Conservation (phyloP, 306 rosid genomes). For the Luffa aegyptiaca region DNA sequence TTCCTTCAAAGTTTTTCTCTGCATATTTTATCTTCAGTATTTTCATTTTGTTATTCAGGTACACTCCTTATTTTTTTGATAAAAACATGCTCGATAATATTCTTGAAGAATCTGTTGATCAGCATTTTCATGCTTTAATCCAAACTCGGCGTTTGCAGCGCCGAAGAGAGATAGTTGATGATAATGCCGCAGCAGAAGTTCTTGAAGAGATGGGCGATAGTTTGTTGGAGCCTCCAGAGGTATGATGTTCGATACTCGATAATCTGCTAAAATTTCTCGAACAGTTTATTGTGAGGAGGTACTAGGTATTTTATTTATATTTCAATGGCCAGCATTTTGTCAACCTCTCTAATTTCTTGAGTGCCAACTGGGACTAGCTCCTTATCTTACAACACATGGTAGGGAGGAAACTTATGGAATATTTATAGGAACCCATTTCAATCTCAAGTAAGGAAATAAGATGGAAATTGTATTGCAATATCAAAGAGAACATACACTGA, state of each 20-base stretch:
- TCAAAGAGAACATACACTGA: background rate
- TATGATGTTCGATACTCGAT: slow-evolving; percentile 14
- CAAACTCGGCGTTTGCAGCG: slow-evolving; percentile 94
- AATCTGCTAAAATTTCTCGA: background rate
- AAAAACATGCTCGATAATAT: slow-evolving; percentile 89
- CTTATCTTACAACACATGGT: background rate
- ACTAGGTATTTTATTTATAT: background rate
- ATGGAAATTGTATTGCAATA: no score
- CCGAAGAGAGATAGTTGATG: slow-evolving; percentile 79
- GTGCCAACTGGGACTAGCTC: background rate
- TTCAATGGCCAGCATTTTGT: background rate
- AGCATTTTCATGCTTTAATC: slow-evolving; percentile 81
- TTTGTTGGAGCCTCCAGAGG: slow-evolving; percentile 95
- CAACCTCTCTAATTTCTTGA: background rate
- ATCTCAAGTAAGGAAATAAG: background rate
- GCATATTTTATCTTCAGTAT: slow-evolving; percentile 19
- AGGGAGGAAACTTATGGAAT: background rate
- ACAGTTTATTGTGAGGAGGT: background rate
- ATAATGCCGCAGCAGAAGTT: slow-evolving; percentile 74
- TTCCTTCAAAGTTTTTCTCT: slow-evolving; percentile 13
- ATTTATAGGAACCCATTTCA: background rate
- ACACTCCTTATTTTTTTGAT: slow-evolving; percentile 96
- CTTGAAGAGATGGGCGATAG: slow-evolving; percentile 88
- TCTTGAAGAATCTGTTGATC: slow-evolving; percentile 98
- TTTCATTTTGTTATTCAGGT: slow-evolving; percentile 50